phyloP scores from a whole-genome alignment of 257 asterid species.

The Datura wrightii region DNA sequence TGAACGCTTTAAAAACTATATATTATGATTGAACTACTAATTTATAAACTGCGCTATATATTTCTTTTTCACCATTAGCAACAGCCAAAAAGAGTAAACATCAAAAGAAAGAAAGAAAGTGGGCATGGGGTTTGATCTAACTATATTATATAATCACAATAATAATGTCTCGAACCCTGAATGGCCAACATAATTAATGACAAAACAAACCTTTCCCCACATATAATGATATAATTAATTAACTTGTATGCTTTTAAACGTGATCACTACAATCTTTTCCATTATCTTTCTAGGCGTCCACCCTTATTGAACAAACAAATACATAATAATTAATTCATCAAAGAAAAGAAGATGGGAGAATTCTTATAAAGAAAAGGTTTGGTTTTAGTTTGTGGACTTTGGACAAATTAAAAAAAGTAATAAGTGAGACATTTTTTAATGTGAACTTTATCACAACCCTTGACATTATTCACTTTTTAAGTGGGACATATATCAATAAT shows the following conservation, averaged over 20 bases:
- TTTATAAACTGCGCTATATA: neutral
- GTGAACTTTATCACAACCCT: neutral
- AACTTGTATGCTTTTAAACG: neutral
- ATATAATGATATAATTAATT: neutral
- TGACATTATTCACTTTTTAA: neutral
- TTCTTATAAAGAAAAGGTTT: neutral
- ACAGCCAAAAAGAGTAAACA: neutral
- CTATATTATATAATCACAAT: neutral
- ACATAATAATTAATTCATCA: neutral
- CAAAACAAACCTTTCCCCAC: conserved; percentile 5
- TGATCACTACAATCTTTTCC: neutral
- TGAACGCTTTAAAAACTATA: neutral
- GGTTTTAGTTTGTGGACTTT: neutral
- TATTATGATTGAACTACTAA: neutral
- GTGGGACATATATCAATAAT: neutral
- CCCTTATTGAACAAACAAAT: neutral
- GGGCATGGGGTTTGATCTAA: neutral
- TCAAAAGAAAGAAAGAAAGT: neutral
- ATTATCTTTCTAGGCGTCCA: conserved; percentile 9
- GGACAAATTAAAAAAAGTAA: neutral
- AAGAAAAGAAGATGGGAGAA: neutral
- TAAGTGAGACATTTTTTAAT: neutral
- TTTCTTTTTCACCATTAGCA: neutral
- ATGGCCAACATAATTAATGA: conserved; percentile 25
- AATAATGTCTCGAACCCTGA: neutral